Evolutionary conservation across 2,329 filamentous ascomycete species (phyloP).

Genomic region (Ceratocystis smalleyi): DNA sequence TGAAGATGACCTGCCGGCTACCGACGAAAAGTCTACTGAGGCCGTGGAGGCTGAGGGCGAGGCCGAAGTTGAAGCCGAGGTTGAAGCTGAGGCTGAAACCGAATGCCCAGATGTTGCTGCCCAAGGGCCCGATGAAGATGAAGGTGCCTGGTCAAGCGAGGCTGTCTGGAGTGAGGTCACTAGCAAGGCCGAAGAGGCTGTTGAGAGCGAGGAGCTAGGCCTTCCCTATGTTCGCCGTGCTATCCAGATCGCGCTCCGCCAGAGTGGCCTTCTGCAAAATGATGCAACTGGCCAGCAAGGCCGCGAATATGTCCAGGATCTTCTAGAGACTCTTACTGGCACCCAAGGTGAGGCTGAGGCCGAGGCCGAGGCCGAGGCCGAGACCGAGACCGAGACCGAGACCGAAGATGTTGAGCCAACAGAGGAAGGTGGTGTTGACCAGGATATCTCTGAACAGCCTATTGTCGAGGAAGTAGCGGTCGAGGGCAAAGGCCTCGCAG

Average conservation of each 20-base stretch:
- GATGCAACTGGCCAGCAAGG: slow-evolving; percentile 31
- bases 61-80: slow-evolving; percentile 17
- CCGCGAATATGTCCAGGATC: slow-evolving; percentile 33
- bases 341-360: slow-evolving; percentile 16
- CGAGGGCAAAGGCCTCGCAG: slow-evolving; percentile 12
- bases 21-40: slow-evolving; percentile 5
- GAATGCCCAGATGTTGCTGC: slow-evolving; percentile 17
- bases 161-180: slow-evolving; percentile 40
- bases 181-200: slow-evolving; percentile 38
- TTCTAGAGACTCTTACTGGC: slow-evolving; percentile 34
- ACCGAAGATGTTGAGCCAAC: slow-evolving; percentile 9
- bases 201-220: slow-evolving; percentile 42
- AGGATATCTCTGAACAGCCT: background rate
- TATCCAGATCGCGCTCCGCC: slow-evolving; percentile 38
- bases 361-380: slow-evolving; percentile 4
- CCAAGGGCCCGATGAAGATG: slow-evolving; percentile 20
- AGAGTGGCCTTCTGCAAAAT: slow-evolving; percentile 36
- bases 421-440: slow-evolving; percentile 1
- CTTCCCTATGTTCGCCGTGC: slow-evolving; percentile 37
- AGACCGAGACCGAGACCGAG: slow-evolving; percentile 4
- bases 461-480: slow-evolving; percentile 8
- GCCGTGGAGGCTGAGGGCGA: slow-evolving; percentile 10
- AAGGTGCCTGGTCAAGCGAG: slow-evolving; percentile 21
- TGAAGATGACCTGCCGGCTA: slow-evolving; percentile 21
- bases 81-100: slow-evolving; percentile 15